Conservation (phyloP, 208 protist genomes). For the Acanthamoeba castellanii region DNA sequence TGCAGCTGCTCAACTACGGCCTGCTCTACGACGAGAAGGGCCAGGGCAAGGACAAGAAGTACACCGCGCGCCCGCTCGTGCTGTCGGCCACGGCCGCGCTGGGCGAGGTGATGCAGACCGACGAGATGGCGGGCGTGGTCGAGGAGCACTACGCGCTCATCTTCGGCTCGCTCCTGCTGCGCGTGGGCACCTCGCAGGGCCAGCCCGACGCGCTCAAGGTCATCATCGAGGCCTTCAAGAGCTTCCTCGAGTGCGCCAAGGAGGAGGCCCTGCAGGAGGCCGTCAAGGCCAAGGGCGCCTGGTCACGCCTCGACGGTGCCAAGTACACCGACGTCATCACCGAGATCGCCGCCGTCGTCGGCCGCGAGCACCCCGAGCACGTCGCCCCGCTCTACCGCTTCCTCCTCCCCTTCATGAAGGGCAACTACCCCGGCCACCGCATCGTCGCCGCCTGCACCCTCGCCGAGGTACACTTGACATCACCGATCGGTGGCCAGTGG, state of each 20-base stretch:
- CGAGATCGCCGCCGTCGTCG: background rate
- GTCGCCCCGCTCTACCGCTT: slow-evolving; percentile 68
- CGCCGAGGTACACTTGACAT: slow-evolving; percentile 64
- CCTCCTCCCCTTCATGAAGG: slow-evolving; percentile 76
- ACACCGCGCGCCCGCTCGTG: background rate
- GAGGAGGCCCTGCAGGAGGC: background rate
- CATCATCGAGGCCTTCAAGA: slow-evolving; percentile 29
- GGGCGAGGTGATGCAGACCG: slow-evolving; percentile 78
- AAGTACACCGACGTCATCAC: slow-evolving; percentile 51
- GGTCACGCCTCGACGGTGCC: background rate
- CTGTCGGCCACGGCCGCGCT: slow-evolving; percentile 76
- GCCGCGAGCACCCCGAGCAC: slow-evolving; percentile 70
- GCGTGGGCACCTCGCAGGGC: slow-evolving; percentile 76
- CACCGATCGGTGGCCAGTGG: background rate
- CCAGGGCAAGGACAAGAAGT: slow-evolving; percentile 64
- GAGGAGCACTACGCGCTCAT: slow-evolving; percentile 75
- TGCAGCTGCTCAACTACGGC: slow-evolving; percentile 80
- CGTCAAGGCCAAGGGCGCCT: background rate
- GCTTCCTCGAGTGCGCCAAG: slow-evolving; percentile 15
- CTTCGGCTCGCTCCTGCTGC: slow-evolving; percentile 73
- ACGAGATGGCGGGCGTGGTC: slow-evolving; percentile 70
- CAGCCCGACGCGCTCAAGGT: slow-evolving; percentile 19
- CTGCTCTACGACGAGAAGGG: slow-evolving; percentile 80
- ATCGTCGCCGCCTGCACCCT: slow-evolving; percentile 66
- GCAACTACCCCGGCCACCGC: slow-evolving; percentile 78